Conservation (phyloP, 441 rosid species). For the Metrosideros polymorpha region DNA sequence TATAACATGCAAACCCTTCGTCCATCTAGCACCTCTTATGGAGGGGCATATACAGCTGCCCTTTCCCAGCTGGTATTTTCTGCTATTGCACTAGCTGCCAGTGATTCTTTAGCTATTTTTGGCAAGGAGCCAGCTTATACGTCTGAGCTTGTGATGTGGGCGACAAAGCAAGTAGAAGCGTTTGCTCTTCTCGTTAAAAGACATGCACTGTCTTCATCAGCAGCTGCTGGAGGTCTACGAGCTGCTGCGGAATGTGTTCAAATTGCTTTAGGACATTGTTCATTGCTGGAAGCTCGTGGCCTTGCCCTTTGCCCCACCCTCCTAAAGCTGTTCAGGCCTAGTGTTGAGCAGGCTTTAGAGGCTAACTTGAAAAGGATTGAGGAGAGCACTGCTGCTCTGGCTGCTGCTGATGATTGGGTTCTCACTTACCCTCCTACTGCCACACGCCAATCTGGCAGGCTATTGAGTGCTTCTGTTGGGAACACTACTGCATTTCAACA, state of each 20-base stretch:
- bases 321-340: conserved; percentile 80
- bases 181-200: conserved; percentile 91
- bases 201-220: conserved; percentile 94
- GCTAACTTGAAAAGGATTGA: conserved; percentile 96
- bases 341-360: conserved; percentile 93
- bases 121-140: conserved; percentile 84
- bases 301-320: conserved; percentile 91
- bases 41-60: conserved; percentile 99
- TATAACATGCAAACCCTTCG: conserved; percentile 90
- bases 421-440: conserved; percentile 57
- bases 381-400: conserved; percentile 97
- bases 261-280: conserved; percentile 98
- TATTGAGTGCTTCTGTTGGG: conserved; percentile 35
- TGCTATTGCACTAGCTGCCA: conserved; percentile 91
- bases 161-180: conserved; percentile 83
- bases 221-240: conserved; percentile 98
- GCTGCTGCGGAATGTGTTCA: conserved; percentile 99
- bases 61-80: conserved; percentile 94
- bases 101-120: conserved; percentile 73
- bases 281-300: conserved; percentile 90
- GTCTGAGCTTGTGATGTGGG: conserved; percentile 98
- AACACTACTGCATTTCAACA: conserved; percentile 55
- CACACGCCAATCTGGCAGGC: conserved; percentile 66
- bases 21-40: conserved; percentile 92
- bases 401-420: conserved; percentile 99